Evolutionary conservation across 805 yeast genomes (phyloP), one percentile per base, ranked within the genome.

Genomic region (Saturnispora zaruensis): DNA sequence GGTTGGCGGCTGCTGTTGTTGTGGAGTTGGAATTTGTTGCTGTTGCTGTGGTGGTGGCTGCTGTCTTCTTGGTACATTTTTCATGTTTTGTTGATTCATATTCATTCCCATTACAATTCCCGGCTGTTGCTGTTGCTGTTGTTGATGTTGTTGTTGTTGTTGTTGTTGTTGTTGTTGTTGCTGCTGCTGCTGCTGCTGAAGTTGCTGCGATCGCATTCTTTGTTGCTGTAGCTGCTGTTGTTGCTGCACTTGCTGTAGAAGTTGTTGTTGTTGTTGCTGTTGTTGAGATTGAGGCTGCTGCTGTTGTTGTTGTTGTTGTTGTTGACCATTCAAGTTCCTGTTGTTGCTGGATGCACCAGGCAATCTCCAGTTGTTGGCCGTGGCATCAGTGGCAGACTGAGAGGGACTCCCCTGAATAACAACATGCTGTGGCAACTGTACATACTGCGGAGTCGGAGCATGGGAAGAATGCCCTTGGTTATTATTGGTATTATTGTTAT

Each of bases 381-480:
- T 30, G 20, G 30, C 47, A 44, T 40, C 53, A 38, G 33, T 24
- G 3, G 49, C 49, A 26, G 49, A 40, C 46, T 53, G 58, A 28
- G 53, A 58, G 4, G 61, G 55, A 44, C 54, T 50, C 23, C 54
- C 55, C 26, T 54, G 58, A 51, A 59, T 53, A 53, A 59, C 50
- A 59, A 56, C 54, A 46, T 57, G 66, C 47, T 56, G 65, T 14
- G 58, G 64, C 42, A 57, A 51, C 30, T 55, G 62, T 32, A 53
- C 49, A 21, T 46, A 46, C 16, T 46, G 42, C 13, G 51, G 47
- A 8, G 46, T 45, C 21, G 47, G 51, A 9, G 45, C 44, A 36
- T 52, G 52, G 2, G 50, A 38, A 9, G 42, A 48, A 2, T 40
- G 43, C 21, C 45, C 48, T 23, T 25, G 53, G 21, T 21, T 55